phyloP scores from a whole-genome alignment of 2,329 filamentous ascomycete species.

The Didymellaceae sp. region DNA sequence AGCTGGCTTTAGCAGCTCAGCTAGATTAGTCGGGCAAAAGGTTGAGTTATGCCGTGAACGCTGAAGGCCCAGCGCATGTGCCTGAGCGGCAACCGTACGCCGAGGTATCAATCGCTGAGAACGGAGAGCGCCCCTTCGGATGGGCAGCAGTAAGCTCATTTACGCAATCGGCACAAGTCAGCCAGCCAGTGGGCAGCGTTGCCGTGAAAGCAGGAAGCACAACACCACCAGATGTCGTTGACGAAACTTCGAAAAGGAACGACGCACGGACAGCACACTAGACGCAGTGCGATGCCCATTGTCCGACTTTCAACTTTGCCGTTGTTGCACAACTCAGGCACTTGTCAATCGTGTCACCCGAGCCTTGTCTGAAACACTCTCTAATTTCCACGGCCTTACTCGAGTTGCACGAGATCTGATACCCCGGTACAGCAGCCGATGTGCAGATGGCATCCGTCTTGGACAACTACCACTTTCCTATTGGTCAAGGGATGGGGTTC shows the following conservation, averaged over 20 bases:
- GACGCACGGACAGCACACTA: conserved; percentile 11
- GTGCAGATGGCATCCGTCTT: conserved; percentile 10
- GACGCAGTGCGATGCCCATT: not conserved
- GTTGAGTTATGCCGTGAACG: conserved; percentile 41
- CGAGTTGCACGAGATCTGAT: conserved; percentile 23
- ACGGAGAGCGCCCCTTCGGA: conserved; percentile 31
- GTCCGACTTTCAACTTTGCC: not conserved
- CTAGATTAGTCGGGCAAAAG: conserved; percentile 40
- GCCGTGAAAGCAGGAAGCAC: conserved; percentile 21
- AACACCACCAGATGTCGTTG: conserved; percentile 21
- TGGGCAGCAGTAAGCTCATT: conserved; percentile 38
- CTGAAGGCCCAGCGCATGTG: conserved; percentile 25
- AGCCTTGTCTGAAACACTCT: conserved; percentile 27
- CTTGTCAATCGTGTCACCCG: conserved; percentile 9
- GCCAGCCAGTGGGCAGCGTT: conserved; percentile 26
- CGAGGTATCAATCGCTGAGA: conserved; percentile 24
- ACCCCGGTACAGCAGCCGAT: conserved; percentile 22
- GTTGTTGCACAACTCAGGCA: conserved; percentile 6
- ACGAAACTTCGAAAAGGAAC: conserved; percentile 22
- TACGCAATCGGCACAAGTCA: conserved; percentile 28
- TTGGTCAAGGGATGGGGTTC: conserved; percentile 20
- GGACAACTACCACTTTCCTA: conserved; percentile 10
- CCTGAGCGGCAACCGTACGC: conserved; percentile 23
- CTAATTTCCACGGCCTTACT: conserved; percentile 15
- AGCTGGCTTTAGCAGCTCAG: conserved; percentile 62